Percentiles rank a stretch among this genome's conserved stretches.
These are phyloP conservation scores for Theileria orientalis DNA, from an alignment of 169 alveolate genomes.

Conservation along the genomic window DNA sequence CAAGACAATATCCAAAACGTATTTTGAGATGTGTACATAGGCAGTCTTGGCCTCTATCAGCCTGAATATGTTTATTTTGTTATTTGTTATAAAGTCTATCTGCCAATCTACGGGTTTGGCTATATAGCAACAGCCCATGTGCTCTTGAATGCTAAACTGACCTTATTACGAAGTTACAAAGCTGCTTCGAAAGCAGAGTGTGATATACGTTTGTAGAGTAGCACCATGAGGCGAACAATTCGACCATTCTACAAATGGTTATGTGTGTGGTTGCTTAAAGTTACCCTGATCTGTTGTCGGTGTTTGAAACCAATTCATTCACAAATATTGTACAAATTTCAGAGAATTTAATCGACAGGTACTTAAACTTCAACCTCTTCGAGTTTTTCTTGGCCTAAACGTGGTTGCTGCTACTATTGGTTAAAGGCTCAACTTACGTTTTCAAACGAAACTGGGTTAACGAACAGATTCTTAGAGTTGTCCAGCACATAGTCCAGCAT, in stretches of 20 bases:
- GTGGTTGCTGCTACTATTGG: too few relatives aligned
- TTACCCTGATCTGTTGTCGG: neutral
- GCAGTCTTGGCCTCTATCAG: neutral
- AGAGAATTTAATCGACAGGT: neutral
- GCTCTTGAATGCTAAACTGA: too few relatives aligned
- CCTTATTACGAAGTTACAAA: neutral
- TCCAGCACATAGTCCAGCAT: neutral
- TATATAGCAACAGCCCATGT: too few relatives aligned
- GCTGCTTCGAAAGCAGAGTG: neutral
- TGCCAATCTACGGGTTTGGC: too few relatives aligned
- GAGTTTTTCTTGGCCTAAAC: too few relatives aligned
- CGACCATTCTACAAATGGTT: neutral
- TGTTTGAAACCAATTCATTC: neutral
- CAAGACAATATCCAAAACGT: slow-evolving; percentile 31
- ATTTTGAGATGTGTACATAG: slow-evolving; percentile 5
- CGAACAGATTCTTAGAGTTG: neutral
- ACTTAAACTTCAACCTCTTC: neutral
- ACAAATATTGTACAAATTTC: neutral
- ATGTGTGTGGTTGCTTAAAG: too few relatives aligned
- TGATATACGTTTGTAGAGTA: neutral
- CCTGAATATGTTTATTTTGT: too few relatives aligned
- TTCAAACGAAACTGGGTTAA: neutral
- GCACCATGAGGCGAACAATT: neutral
- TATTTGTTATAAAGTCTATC: too few relatives aligned
- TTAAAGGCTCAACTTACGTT: neutral